Evolutionary conservation across 306 rosid genomes (phyloP).

Genomic region (Pyrus betulifolia): DNA sequence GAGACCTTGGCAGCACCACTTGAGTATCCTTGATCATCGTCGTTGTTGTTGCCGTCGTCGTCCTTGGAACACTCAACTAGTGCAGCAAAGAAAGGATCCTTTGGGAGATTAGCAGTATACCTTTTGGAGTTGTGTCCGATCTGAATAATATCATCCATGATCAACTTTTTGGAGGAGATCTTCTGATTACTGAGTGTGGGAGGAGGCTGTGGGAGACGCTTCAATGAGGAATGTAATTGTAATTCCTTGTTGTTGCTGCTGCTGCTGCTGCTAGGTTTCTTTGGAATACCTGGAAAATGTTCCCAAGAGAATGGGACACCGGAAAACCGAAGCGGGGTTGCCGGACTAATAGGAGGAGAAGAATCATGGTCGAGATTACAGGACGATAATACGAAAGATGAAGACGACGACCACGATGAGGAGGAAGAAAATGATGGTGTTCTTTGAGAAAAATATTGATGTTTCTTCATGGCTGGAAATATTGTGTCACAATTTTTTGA

Average conservation of each 20-base stretch:
- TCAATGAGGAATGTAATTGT: slow-evolving; percentile 17
- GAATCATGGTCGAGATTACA: slow-evolving; percentile 28
- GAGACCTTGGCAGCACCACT: slow-evolving; percentile 45
- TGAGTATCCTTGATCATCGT: slow-evolving; percentile 5
- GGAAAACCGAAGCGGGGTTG: slow-evolving; percentile 47
- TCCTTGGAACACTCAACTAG: slow-evolving; percentile 77
- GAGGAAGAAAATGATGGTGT: slow-evolving; percentile 49
- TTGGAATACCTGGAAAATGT: slow-evolving; percentile 84
- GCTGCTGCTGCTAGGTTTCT: slow-evolving; percentile 47
- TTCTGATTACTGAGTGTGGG: slow-evolving; percentile 20
- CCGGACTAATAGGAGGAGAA: slow-evolving; percentile 34
- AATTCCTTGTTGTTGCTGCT: slow-evolving; percentile 2
- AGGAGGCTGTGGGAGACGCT: slow-evolving; percentile 60
- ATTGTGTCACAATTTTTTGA: slow-evolving; percentile 26
- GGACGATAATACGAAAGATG: slow-evolving; percentile 34
- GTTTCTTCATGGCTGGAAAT: slow-evolving; percentile 16
- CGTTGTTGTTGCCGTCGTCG: slow-evolving; percentile 8
- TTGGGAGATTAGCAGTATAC: background rate
- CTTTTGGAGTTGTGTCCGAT: slow-evolving; percentile 13
- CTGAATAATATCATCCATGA: slow-evolving; percentile 17
- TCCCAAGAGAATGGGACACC: slow-evolving; percentile 99
- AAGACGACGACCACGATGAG: slow-evolving; percentile 30
- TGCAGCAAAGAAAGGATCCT: slow-evolving; percentile 87
- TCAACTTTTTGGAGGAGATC: slow-evolving; percentile 26
- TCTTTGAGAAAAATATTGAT: slow-evolving; percentile 30